A percentile compares a stretch with the other conserved stretches of the same genome.
These are phyloP conservation scores for Kalaharituber pfeilii DNA, from an alignment of 2,329 filamentous ascomycete genomes.

Conservation along the genomic window DNA sequence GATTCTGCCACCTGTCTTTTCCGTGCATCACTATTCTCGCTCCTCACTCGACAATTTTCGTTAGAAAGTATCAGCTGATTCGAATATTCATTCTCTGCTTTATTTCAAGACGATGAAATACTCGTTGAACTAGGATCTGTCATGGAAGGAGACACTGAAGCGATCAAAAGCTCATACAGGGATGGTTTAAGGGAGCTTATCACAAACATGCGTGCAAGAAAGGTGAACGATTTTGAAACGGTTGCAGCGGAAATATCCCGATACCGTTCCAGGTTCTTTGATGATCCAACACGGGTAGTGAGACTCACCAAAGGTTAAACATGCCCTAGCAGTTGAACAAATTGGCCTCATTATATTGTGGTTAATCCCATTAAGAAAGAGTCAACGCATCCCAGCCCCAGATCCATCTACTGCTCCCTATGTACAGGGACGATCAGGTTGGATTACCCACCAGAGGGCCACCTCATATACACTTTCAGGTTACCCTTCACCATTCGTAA, in stretches of 20 bases:
- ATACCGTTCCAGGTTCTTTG: not conserved
- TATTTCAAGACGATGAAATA: conserved; percentile 47
- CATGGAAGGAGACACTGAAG: conserved; percentile 44
- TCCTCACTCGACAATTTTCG: not conserved
- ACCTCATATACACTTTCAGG: not conserved
- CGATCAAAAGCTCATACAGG: conserved; percentile 45
- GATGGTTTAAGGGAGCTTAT: conserved; percentile 45
- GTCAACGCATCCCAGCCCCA: not conserved
- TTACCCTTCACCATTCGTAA: not conserved
- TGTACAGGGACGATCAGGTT: not conserved
- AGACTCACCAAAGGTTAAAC: not conserved
- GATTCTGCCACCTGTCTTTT: not conserved
- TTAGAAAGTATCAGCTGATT: conserved; percentile 1
- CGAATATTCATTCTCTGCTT: conserved; percentile 7
- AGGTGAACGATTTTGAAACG: conserved; percentile 1
- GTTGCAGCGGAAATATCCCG: not conserved
- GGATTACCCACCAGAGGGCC: not conserved
- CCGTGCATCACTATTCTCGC: not conserved
- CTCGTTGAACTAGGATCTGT: conserved; percentile 50
- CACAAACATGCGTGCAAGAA: conserved; percentile 1
- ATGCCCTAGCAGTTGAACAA: not conserved
- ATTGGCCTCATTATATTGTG: no score
- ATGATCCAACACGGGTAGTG: not conserved
- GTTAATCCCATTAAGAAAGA: not conserved
- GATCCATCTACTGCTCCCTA: not conserved